Percentiles rank a stretch among this genome's conserved stretches.
These are phyloP conservation scores for Xylaria polymorpha DNA, from an alignment of 2,329 filamentous ascomycete genomes.

Conservation along the genomic window DNA sequence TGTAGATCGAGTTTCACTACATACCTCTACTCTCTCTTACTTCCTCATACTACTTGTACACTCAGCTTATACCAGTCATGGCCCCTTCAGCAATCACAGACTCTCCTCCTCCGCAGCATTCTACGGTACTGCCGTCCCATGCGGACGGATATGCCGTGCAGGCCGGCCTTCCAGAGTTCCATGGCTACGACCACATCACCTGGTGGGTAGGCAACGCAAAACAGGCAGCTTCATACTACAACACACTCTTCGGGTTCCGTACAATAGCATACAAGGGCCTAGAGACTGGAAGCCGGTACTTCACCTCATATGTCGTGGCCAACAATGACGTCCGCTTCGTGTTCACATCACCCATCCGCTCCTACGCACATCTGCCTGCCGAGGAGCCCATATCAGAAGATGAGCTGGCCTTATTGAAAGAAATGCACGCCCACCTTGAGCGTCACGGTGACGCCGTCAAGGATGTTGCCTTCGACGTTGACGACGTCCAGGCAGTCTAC, in stretches of 20 bases:
- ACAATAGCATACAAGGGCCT: slow-evolving; percentile 86
- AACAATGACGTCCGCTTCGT: slow-evolving; percentile 84
- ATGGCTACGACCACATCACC: slow-evolving; percentile 90
- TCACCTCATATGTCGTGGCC: slow-evolving; percentile 85
- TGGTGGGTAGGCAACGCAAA: slow-evolving; percentile 99
- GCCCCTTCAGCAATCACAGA: slow-evolving; percentile 68
- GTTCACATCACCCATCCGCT: slow-evolving; percentile 83
- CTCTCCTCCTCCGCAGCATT: slow-evolving; percentile 59
- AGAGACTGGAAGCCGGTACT: slow-evolving; percentile 84
- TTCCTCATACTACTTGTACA: slow-evolving; percentile 7
- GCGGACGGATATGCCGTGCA: slow-evolving; percentile 68
- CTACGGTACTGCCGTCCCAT: slow-evolving; percentile 53
- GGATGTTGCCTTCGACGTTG: slow-evolving; percentile 94
- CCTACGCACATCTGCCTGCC: slow-evolving; percentile 62
- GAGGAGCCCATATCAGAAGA: slow-evolving; percentile 71
- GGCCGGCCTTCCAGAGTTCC: slow-evolving; percentile 68
- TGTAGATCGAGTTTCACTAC: slow-evolving; percentile 6
- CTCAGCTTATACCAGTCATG: slow-evolving; percentile 57
- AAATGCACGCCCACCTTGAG: slow-evolving; percentile 86
- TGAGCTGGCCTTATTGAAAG: slow-evolving; percentile 73
- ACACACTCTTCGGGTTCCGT: slow-evolving; percentile 86
- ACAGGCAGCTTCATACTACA: slow-evolving; percentile 91
- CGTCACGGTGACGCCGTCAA: slow-evolving; percentile 93
- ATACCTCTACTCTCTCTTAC: background rate
- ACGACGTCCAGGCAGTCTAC: slow-evolving; percentile 86